A percentile compares a stretch with the other conserved stretches of the same genome.
phyloP scores from a whole-genome alignment of 2,329 filamentous ascomycete genomes.

The Thielaviopsis musarum region DNA sequence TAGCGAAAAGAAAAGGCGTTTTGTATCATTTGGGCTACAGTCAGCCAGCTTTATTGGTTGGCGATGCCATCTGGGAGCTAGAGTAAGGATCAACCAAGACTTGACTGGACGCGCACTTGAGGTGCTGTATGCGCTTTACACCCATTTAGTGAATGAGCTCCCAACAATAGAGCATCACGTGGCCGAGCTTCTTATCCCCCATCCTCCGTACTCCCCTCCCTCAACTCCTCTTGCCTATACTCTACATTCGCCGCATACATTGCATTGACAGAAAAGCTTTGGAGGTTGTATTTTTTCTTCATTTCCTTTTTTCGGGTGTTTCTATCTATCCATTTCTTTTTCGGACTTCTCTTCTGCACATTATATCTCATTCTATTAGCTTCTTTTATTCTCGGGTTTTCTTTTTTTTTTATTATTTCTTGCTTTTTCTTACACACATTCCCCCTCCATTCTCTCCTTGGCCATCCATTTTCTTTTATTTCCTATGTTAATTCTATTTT shows the following conservation, averaged over 20 bases:
- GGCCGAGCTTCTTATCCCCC: background rate
- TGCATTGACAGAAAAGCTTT: slow-evolving; percentile 14
- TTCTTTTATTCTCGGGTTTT: slow-evolving; percentile 17
- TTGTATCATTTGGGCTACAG: too few species aligned
- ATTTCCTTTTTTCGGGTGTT: slow-evolving; percentile 2
- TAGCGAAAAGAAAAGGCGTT: too few species aligned
- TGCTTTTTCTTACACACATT: slow-evolving; percentile 11
- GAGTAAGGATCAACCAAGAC: too few species aligned
- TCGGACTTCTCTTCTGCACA: slow-evolving; percentile 1
- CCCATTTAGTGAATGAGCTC: too few species aligned
- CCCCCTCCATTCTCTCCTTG: background rate
- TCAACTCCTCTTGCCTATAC: slow-evolving; percentile 3
- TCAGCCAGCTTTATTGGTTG: too few species aligned
- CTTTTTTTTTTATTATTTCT: slow-evolving; percentile 17
- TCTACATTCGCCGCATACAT: slow-evolving; percentile 16
- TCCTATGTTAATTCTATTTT: slow-evolving; percentile 15
- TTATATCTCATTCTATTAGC: slow-evolving; percentile 6
- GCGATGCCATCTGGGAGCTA: too few species aligned
- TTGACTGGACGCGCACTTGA: too few species aligned
- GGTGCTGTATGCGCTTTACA: too few species aligned
- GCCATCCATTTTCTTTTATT: background rate
- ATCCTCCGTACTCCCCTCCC: background rate
- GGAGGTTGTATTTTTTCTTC: slow-evolving; percentile 2
- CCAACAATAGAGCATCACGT: background rate
- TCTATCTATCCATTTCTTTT: background rate